Conservation (phyloP, 768 basidiomycete genomes). For the Auricularia cornea region DNA sequence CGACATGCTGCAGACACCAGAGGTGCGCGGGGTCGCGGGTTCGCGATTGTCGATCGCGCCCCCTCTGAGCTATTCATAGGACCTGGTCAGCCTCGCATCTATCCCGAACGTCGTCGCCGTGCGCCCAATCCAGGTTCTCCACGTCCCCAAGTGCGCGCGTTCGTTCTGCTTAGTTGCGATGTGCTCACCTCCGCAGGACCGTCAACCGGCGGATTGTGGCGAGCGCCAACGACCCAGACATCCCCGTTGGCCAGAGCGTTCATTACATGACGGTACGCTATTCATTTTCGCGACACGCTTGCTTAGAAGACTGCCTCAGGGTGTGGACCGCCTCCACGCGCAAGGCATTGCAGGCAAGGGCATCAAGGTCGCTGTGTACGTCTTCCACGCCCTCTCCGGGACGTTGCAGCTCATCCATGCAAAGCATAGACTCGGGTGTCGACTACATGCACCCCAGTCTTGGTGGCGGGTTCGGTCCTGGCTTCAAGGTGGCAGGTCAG, state of each 20-base stretch:
- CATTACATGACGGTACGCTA: slow-evolving; percentile 8
- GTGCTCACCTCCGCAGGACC: not conserved
- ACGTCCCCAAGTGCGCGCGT: not conserved
- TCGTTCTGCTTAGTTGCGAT: not conserved
- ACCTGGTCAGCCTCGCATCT: slow-evolving; percentile 1
- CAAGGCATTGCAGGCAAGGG: slow-evolving; percentile 54
- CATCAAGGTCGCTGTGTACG: slow-evolving; percentile 59
- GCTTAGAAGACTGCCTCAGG: too few relatives aligned
- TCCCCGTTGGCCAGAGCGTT: not conserved
- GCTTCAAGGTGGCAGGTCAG: slow-evolving; percentile 32
- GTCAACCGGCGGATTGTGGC: not conserved
- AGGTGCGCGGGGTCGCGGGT: too few relatives aligned
- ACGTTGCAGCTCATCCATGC: slow-evolving; percentile 19
- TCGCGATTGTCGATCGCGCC: too few relatives aligned
- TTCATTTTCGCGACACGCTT: too few relatives aligned
- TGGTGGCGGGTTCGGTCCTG: slow-evolving; percentile 41
- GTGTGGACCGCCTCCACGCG: slow-evolving; percentile 60
- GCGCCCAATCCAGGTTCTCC: not conserved
- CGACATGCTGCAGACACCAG: not conserved
- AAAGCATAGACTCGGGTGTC: slow-evolving; percentile 18
- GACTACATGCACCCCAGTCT: slow-evolving; percentile 51
- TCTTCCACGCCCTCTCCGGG: not conserved
- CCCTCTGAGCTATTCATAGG: too few relatives aligned
- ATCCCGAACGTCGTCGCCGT: slow-evolving; percentile 2
- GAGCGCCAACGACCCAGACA: not conserved